Conservation (phyloP, 345 rosid species). For the Gossypium stocksii region DNA sequence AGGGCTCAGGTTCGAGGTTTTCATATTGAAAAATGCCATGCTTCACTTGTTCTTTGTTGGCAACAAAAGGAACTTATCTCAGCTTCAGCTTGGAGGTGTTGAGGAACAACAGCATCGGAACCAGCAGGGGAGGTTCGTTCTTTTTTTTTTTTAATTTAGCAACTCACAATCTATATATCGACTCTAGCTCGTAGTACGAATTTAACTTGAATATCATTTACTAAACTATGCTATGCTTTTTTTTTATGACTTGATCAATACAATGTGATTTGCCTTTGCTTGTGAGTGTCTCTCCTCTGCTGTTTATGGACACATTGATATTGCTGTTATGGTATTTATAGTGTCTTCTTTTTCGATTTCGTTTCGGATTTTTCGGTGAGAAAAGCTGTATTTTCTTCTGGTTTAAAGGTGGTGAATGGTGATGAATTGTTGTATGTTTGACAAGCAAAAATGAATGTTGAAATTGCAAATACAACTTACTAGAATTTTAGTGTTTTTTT, state of each 20-base stretch:
- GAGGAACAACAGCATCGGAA: slow-evolving; percentile 6
- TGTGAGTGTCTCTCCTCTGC: slow-evolving; percentile 29
- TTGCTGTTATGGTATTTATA: slow-evolving; percentile 18
- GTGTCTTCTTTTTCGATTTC: slow-evolving; percentile 12
- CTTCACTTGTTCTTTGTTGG: slow-evolving; percentile 51
- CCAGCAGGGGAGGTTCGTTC: slow-evolving; percentile 19
- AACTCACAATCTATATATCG: slow-evolving; percentile 21
- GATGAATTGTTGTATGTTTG: slow-evolving; percentile 22
- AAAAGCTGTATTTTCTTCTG: slow-evolving; percentile 14
- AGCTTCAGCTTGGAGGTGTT: slow-evolving; percentile 57
- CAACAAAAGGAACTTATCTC: slow-evolving; percentile 45
- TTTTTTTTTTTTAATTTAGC: slow-evolving; percentile 10
- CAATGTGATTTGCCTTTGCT: slow-evolving; percentile 19
- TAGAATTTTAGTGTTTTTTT: slow-evolving; percentile 5
- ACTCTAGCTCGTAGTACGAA: slow-evolving; percentile 14
- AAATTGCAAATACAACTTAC: slow-evolving; percentile 13
- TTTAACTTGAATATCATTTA: slow-evolving; percentile 26
- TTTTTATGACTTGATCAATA: slow-evolving; percentile 21
- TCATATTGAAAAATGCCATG: slow-evolving; percentile 49
- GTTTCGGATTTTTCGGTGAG: background rate
- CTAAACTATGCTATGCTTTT: slow-evolving; percentile 24
- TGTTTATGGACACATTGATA: slow-evolving; percentile 25
- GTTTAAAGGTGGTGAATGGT: slow-evolving; percentile 12
- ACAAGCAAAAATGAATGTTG: slow-evolving; percentile 17
- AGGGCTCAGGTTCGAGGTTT: slow-evolving; percentile 48